Evolutionary conservation across 2,329 filamentous ascomycete genomes (phyloP), one percentile per base, ranked within the genome.

Genomic region (Curvularia eragrostidis): DNA sequence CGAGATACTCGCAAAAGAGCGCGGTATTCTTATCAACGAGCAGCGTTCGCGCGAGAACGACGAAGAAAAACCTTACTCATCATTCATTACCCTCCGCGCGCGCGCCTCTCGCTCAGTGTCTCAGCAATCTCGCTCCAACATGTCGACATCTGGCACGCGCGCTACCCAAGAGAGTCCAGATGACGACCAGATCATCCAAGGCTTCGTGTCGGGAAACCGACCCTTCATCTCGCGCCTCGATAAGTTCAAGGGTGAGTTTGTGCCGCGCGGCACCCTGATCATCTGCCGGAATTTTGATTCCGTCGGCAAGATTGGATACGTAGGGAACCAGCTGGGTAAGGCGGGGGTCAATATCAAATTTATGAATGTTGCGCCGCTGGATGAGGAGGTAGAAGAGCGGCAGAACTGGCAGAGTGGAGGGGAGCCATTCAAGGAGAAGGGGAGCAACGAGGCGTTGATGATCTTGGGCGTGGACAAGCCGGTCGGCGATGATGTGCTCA

Each of bases 231-330:
- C 86, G 26, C 85, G 89, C 24, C 78, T 95, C 8, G 90, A 87
- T 68, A 84, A 88, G 1, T 95, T 94, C 78, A 85, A 84, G 38
- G 89, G 89, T 0, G 87, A 86, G 4, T 94, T 95, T 64, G 82
- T 85, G 10, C 90, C 91, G 0, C 84, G 89, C 58, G 91, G 91
- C 0, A 91, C 86, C 0, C 75, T 94, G 57, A 80, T 93, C n/a
- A 89, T 94, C 58, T 85, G 91, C 67, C 85, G 91, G 70, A 94
- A 94, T 78, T 93, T 91, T 68, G 91, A 95, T 70, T 84, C 88
- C 62, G 90, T 90, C 0, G 91, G 91, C 10, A 93, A 93, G 81
- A 94, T 95, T 72, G 91, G 91, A 2, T 86, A 87, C 36, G 91
- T 95, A 2, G 91, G 91, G 0, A 87, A 83, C 56, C 82, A 87